phyloP scores from a whole-genome alignment of 192 early-diverging fungal genomes.

The Borealophlyctis nickersoniae region DNA sequence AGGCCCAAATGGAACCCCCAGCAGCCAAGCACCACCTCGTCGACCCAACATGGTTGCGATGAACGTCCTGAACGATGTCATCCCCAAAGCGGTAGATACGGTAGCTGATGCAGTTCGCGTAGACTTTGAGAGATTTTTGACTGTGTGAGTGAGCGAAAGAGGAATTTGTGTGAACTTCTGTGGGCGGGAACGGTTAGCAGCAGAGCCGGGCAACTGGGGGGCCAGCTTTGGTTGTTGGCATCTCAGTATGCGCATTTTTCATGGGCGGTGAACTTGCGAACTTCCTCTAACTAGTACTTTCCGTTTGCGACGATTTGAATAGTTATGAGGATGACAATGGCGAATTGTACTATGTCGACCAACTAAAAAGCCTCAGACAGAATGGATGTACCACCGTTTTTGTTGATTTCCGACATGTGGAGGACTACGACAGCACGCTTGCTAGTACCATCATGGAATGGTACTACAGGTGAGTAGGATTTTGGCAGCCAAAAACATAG shows the following conservation, averaged over 20 bases:
- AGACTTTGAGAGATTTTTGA: slow-evolving; percentile 71
- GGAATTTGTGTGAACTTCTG: slow-evolving; percentile 2
- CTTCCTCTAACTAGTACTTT: too few species aligned
- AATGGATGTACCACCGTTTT: slow-evolving; percentile 65
- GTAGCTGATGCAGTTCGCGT: slow-evolving; percentile 64
- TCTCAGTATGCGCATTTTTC: too few species aligned
- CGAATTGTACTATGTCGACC: slow-evolving; percentile 58
- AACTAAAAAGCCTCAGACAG: slow-evolving; percentile 57
- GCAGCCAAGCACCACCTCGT: slow-evolving; percentile 7
- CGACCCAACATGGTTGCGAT: slow-evolving; percentile 19
- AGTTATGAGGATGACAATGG: slow-evolving; percentile 30
- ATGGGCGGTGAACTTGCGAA: too few species aligned
- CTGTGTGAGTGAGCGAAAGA: slow-evolving; percentile 38
- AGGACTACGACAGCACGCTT: slow-evolving; percentile 52
- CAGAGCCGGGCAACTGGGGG: background rate
- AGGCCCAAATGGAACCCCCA: too few species aligned
- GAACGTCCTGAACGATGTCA: slow-evolving; percentile 36
- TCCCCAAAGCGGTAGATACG: slow-evolving; percentile 63
- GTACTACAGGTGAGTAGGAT: slow-evolving; percentile 60
- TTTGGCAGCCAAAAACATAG: slow-evolving; percentile 20
- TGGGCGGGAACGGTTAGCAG: background rate
- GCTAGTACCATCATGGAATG: slow-evolving; percentile 64
- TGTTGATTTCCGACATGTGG: slow-evolving; percentile 71
- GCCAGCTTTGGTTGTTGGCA: background rate
- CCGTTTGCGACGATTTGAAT: too few species aligned